Evolutionary conservation across 2,329 filamentous ascomycete species (phyloP).

Genomic region (Cadophora sp.): DNA sequence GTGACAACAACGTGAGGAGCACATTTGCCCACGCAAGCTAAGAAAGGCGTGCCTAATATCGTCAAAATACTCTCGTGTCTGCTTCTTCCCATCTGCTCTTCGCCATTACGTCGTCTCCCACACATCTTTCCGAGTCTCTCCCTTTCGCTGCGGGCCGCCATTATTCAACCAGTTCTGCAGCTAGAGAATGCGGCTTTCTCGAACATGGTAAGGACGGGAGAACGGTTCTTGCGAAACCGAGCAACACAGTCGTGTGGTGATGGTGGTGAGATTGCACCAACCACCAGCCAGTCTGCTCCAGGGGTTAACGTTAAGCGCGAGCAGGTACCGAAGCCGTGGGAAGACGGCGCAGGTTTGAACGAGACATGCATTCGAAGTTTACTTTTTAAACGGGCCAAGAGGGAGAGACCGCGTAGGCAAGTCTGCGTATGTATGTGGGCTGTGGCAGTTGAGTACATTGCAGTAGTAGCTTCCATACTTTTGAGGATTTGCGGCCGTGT

Average conservation of each 20-base stretch:
- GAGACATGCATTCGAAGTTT: not conserved
- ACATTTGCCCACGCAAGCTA: not conserved
- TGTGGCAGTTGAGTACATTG: constrained; percentile 9
- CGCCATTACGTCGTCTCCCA: not conserved
- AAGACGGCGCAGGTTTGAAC: constrained; percentile 9
- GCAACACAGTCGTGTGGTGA: not conserved
- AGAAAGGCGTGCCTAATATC: not conserved
- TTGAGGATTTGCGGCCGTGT: constrained; percentile 9
- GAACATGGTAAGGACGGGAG: constrained; percentile 16
- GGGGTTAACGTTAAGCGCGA: not conserved
- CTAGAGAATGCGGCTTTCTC: constrained; percentile 13
- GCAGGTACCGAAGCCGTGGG: constrained; percentile 11
- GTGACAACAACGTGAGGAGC: constrained; percentile 1
- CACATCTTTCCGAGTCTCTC: not conserved
- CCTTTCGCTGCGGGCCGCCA: constrained; percentile 1
- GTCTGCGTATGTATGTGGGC: not conserved
- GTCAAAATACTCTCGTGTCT: not conserved
- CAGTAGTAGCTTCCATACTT: not conserved
- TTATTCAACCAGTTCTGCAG: constrained; percentile 14
- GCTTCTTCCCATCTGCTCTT: constrained; percentile 5
- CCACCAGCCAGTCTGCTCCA: constrained; percentile 2
- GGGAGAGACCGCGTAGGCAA: not conserved
- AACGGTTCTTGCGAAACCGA: not conserved
- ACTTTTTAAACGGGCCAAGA: not conserved
- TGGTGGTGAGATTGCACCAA: not conserved